Conservation (phyloP, 192 early-diverging fungal genomes). For the Dimargaris cristalligena region DNA sequence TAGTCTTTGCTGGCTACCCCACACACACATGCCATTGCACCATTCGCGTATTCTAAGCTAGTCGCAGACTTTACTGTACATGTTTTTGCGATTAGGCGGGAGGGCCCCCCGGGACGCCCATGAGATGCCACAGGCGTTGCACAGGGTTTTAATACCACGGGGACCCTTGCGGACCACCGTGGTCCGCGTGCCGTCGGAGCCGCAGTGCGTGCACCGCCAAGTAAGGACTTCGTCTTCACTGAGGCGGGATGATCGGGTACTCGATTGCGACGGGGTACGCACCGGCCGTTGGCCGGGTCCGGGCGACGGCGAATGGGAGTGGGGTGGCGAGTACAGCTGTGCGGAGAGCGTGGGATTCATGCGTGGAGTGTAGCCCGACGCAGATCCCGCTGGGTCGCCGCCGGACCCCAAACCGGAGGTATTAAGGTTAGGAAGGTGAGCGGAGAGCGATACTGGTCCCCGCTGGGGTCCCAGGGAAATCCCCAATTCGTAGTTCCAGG, state of each 20-base stretch:
- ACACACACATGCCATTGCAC: too few relatives aligned
- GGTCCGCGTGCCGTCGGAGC: background rate
- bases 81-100: conserved; percentile 1
- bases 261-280: background rate
- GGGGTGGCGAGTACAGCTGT: background rate
- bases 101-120: background rate
- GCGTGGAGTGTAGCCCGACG: background rate
- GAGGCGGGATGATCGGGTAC: background rate
- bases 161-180: conserved; percentile 5
- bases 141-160: background rate
- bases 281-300: background rate
- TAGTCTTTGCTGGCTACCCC: too few relatives aligned
- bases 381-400: background rate
- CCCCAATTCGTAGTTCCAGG: background rate
- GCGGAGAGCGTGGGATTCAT: background rate
- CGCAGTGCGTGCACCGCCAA: conserved; percentile 9
- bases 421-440: too few relatives aligned
- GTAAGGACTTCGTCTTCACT: background rate
- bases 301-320: background rate
- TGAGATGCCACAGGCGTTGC: conserved; percentile 7
- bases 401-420: background rate
- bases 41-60: too few relatives aligned
- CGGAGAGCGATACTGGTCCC: too few relatives aligned
- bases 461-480: background rate
- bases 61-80: too few relatives aligned